Evolutionary conservation across 495 filamentous ascomycete genomes (phyloP), one percentile per base, ranked within the genome.

Genomic region (Lophiostoma macrostomum): DNA sequence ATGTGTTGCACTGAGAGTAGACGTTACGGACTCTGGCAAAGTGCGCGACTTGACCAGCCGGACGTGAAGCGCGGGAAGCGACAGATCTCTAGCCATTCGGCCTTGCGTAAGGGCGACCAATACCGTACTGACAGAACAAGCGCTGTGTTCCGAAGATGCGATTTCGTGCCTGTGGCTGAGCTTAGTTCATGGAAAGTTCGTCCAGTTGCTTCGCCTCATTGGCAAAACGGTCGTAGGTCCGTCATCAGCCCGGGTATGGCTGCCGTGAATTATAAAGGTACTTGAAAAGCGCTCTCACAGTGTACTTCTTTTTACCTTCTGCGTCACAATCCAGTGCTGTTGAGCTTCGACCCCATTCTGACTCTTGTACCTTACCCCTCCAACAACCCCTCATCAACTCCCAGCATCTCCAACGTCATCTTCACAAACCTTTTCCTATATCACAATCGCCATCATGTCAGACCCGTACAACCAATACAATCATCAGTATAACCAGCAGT

Each of bases 401-500:
- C 11, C 23, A 12, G n/a, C n/a, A 45, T 13, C 29, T 23, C 37
- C 28, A 27, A 32, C 46, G 30, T 3, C 46, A 25, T 50, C 44
- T 23, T 13, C 11, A 19, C 44, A 35, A 4, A 10, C 11, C 14
- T 4, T 6, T 18, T 6, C 5, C 19, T 10, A 10, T 46, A 50
- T 7, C 18, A 37, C 40, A 1, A 58, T 35, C 47, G 35, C 12
- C 30, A 58, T 36, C 43, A 78, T 78, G 75, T 76, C 74, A 5
- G 75, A 74, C 39, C 73, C 73, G 14, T 79, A 79, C 67, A 62
- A 54, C 53, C 56, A 59, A 30, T 47, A 53, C 40, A 36, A 43
- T 28, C 48, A 53, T 16, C 49, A 50, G 20, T 47, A 36, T 16
- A 24, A 37, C 25, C 51, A 55, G 32, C 34, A 52, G 27, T 47